Evolutionary conservation across 1,284 basidiomycete genomes (phyloP).

Genomic region (Cerrena zonata): DNA sequence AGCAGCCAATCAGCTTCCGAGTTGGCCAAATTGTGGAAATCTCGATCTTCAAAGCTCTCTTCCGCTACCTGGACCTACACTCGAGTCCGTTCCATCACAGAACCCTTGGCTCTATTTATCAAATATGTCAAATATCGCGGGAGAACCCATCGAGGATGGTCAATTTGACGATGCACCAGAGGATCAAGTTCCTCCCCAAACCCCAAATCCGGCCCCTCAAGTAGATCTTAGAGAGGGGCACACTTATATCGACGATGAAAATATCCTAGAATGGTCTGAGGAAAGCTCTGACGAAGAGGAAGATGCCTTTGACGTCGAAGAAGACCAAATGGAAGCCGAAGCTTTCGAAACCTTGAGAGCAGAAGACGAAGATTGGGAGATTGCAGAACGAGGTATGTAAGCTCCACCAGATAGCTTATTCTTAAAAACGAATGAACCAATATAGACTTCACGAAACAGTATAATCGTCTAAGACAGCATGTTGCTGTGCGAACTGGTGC

Average conservation of each 20-base stretch:
- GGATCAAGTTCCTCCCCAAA: conserved; percentile 9
- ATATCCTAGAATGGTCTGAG: conserved; percentile 22
- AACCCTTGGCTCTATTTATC: neutral
- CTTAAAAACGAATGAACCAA: conserved; percentile 15
- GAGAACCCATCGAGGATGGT: conserved; percentile 19
- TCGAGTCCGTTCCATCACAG: neutral
- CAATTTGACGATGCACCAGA: conserved; percentile 28
- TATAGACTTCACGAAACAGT: conserved; percentile 93
- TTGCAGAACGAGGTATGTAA: conserved; percentile 64
- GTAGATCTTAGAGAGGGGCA: conserved; percentile 20
- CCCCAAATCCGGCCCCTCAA: neutral
- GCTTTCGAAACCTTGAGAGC: conserved; percentile 52
- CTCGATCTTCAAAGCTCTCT: neutral
- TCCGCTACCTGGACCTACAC: neutral
- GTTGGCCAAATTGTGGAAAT: conserved; percentile 1
- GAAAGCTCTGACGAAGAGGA: conserved; percentile 18
- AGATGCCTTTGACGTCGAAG: conserved; percentile 22
- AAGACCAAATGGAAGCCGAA: conserved; percentile 24
- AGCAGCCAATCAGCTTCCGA: conserved; percentile 7
- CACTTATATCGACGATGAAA: conserved; percentile 26
- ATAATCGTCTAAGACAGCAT: conserved; percentile 85
- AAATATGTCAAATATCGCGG: neutral
- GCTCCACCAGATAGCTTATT: neutral
- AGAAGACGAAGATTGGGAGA: conserved; percentile 90
- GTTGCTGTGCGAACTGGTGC: conserved; percentile 67